phyloP scores from a whole-genome alignment of 768 basidiomycete genomes.

The Tulasnella sp. region DNA sequence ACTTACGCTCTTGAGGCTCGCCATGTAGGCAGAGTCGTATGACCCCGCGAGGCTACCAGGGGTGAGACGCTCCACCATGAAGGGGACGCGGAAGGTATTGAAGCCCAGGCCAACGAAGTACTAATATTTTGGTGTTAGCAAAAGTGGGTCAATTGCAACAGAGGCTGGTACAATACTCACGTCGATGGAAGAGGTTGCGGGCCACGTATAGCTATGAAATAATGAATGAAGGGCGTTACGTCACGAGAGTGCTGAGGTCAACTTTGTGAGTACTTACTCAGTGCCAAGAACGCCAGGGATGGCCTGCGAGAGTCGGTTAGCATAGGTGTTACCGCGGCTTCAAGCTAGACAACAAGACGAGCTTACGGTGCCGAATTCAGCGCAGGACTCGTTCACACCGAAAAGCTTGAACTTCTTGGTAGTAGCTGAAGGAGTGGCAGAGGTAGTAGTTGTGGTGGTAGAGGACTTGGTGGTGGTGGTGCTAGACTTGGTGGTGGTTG shows the following conservation, averaged over 20 bases:
- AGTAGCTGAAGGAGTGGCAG: background rate
- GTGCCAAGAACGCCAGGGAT: conserved; percentile 47
- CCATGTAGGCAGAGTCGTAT: conserved; percentile 52
- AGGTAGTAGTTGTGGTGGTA: conserved; percentile 7
- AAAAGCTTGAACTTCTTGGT: conserved; percentile 21
- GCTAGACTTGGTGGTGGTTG: conserved; percentile 5
- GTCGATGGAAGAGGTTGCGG: conserved; percentile 42
- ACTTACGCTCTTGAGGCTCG: conserved; percentile 42
- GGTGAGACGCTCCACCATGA: conserved; percentile 54
- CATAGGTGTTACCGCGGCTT: conserved; percentile 46
- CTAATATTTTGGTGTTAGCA: conserved; percentile 27
- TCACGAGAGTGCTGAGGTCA: background rate
- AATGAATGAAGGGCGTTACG: background rate
- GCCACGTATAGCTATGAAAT: conserved; percentile 45
- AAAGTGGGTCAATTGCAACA: background rate
- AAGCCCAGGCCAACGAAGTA: conserved; percentile 55
- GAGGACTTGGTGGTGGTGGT: conserved; percentile 11
- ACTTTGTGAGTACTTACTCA: conserved; percentile 29
- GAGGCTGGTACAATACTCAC: conserved; percentile 28
- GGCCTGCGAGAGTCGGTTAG: conserved; percentile 52
- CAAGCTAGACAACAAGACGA: background rate
- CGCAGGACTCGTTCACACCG: conserved; percentile 54
- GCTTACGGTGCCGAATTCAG: conserved; percentile 50
- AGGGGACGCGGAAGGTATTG: conserved; percentile 59
- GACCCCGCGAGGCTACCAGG: conserved; percentile 53